Evolutionary conservation across 257 asterid species (phyloP).

Genomic region (Solanum chiquidenum): DNA sequence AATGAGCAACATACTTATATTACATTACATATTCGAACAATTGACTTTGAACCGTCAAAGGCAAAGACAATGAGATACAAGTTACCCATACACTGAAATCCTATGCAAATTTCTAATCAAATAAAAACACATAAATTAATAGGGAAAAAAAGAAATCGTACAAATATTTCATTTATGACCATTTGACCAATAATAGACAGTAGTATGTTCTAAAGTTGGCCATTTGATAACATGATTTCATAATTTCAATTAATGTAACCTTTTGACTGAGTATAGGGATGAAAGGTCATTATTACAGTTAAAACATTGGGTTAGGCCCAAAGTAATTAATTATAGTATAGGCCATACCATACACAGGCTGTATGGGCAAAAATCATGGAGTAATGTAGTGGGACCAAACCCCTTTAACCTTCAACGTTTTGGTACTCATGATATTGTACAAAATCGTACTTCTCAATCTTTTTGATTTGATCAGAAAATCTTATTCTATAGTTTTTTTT

Average conservation of each 20-base stretch:
- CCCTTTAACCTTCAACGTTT: not conserved
- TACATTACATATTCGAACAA: not conserved
- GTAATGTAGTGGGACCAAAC: not conserved
- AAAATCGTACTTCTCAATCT: conserved; percentile 39
- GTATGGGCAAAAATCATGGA: not conserved
- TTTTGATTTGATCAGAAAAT: conserved; percentile 19
- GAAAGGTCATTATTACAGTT: not conserved
- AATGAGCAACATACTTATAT: not conserved
- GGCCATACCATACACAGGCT: not conserved
- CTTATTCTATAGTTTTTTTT: not conserved
- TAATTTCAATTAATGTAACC: not conserved
- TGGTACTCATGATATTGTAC: conserved; percentile 73
- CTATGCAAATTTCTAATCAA: not conserved
- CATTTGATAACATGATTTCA: not conserved
- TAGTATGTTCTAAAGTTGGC: not conserved
- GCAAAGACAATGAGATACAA: not conserved
- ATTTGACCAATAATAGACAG: not conserved
- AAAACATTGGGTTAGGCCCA: not conserved
- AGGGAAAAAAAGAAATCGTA: not conserved
- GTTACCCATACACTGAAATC: not conserved
- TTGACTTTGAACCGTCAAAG: not conserved
- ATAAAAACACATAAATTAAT: not conserved
- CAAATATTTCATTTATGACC: not conserved
- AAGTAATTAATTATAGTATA: not conserved
- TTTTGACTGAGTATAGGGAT: not conserved